These are phyloP conservation scores for Parsonsia alboflavescens DNA, from an alignment of 257 asterid genomes.

Conservation along the genomic window DNA sequence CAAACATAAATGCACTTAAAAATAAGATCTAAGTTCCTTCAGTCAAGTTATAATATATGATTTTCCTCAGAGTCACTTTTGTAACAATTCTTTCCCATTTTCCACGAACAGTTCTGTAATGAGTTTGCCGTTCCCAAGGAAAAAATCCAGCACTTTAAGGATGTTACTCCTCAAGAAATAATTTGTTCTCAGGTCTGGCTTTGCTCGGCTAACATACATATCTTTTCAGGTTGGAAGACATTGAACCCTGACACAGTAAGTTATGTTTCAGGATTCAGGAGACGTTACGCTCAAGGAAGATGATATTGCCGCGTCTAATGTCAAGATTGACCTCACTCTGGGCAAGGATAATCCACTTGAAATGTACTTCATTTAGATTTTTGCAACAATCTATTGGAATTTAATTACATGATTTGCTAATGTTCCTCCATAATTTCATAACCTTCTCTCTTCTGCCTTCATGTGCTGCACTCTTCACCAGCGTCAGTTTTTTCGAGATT, in stretches of 20 bases:
- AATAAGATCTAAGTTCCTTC: no score
- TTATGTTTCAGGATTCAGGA: constrained; percentile 47
- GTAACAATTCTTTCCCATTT: constrained; percentile 1
- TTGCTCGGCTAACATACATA: neutral
- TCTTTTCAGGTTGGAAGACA: neutral
- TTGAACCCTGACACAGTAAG: constrained; percentile 19
- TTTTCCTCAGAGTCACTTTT: no score
- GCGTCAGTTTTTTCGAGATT: constrained; percentile 85
- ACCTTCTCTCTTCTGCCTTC: constrained; percentile 21
- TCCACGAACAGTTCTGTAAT: constrained; percentile 62
- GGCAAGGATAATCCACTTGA: constrained; percentile 75
- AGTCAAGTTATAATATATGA: no score
- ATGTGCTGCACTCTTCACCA: constrained; percentile 33
- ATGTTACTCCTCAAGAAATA: constrained; percentile 71
- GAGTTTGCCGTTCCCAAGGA: constrained; percentile 89
- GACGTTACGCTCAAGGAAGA: constrained; percentile 49
- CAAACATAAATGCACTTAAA: no score
- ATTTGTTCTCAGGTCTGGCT: constrained; percentile 75
- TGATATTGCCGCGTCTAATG: constrained; percentile 65
- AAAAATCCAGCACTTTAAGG: constrained; percentile 50
- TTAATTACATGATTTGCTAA: neutral
- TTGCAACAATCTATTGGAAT: no score
- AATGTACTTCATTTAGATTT: constrained; percentile 35
- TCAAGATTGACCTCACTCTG: constrained; percentile 71
- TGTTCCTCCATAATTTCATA: constrained; percentile 13